Conservation (phyloP, 2,329 filamentous ascomycete species). For the Blastomyces gilchristii region DNA sequence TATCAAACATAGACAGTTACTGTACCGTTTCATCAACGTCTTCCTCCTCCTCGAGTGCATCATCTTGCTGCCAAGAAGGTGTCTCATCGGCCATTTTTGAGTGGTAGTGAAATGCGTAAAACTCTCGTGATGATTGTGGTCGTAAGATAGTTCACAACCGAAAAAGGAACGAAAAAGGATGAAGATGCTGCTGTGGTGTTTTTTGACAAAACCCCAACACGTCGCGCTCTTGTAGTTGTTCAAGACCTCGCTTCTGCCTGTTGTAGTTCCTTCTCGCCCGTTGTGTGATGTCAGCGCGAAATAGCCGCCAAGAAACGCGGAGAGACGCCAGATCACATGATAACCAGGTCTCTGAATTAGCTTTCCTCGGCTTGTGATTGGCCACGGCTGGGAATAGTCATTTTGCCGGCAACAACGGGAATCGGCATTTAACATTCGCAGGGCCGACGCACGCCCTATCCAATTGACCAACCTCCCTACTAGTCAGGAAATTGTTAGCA, state of each 20-base stretch:
- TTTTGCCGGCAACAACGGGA: background rate
- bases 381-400: background rate
- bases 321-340: conserved; percentile 8
- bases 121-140: background rate
- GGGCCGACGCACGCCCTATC: background rate
- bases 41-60: conserved; percentile 36
- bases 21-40: conserved; percentile 39
- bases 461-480: background rate
- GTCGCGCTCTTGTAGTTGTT: background rate
- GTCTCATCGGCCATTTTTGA: conserved; percentile 30
- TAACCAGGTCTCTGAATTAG: background rate
- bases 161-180: background rate
- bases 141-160: background rate
- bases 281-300: background rate
- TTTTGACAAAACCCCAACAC: background rate
- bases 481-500: background rate
- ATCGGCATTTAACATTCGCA: background rate
- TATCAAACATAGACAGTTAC: conserved; percentile 19
- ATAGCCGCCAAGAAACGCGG: background rate
- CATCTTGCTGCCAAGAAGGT: conserved; percentile 28
- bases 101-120: background rate
- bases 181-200: background rate
- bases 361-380: conserved; percentile 4
- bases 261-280: background rate
- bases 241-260: conserved; percentile 6